A percentile compares a stretch with the other conserved stretches of the same genome.
These are phyloP conservation scores for Blechomonas ayalai DNA, from an alignment of 208 protist genomes.

Conservation along the genomic window DNA sequence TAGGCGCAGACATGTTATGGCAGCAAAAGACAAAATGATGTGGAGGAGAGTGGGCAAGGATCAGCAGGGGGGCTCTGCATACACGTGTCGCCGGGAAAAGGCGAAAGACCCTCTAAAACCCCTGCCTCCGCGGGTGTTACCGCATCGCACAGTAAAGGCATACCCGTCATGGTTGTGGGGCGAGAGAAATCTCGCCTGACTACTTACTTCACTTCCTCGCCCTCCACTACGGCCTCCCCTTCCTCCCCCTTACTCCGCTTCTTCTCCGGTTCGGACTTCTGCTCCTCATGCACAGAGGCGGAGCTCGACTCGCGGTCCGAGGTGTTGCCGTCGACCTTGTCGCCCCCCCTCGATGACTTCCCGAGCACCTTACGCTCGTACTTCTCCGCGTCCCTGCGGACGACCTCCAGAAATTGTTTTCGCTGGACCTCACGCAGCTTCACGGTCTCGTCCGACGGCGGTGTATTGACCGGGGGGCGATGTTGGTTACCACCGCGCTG, in stretches of 20 bases:
- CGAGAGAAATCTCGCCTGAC: no score
- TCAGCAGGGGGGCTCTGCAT: no score
- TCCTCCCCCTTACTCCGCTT: constrained; percentile 14
- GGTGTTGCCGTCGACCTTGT: constrained; percentile 17
- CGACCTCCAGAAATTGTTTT: constrained; percentile 76
- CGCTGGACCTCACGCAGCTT: constrained; percentile 76
- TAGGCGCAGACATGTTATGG: no score
- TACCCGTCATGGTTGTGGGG: no score
- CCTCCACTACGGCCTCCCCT: not conserved
- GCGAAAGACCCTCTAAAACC: no score
- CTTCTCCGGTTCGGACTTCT: constrained; percentile 3
- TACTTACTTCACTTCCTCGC: constrained; percentile 1
- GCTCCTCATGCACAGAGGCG: constrained; percentile 3
- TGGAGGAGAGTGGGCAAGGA: no score
- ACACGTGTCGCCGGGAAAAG: no score
- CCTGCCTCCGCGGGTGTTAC: no score
- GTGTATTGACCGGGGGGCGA: constrained; percentile 37
- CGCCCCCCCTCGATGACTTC: constrained; percentile 19
- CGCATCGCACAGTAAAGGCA: no score
- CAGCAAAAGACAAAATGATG: no score
- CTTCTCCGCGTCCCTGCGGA: constrained; percentile 57
- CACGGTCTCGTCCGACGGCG: constrained; percentile 45
- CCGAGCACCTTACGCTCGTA: constrained; percentile 65
- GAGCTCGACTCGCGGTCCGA: constrained; percentile 6
- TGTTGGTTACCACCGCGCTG: constrained; percentile 2